A percentile compares a stretch with the other conserved stretches of the same genome.
Evolutionary conservation across 108 stramenopile species (phyloP).

Genomic region (Ochromonas danica): DNA sequence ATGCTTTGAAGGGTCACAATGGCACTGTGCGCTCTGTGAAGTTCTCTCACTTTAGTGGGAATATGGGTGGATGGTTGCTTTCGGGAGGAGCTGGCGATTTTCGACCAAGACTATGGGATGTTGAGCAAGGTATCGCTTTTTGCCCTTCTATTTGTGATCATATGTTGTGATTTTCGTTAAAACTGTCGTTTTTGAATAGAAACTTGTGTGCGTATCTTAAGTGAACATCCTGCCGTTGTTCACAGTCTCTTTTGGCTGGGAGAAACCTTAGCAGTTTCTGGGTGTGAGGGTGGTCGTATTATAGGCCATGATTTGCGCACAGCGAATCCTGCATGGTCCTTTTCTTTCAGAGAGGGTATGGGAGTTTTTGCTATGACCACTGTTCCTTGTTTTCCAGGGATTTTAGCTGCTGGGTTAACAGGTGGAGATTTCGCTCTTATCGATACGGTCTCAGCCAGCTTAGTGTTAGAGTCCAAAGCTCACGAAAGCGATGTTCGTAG

Average conservation of each 20-base stretch:
- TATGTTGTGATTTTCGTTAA: background rate
- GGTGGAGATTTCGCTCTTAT: background rate
- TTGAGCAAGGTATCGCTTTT: background rate
- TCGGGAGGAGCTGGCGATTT: slow-evolving; percentile 12
- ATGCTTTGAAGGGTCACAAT: slow-evolving; percentile 1
- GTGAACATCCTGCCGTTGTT: background rate
- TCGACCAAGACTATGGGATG: background rate
- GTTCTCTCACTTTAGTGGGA: background rate
- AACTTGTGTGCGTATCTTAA: background rate
- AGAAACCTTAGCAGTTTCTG: background rate
- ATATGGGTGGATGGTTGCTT: too few species aligned
- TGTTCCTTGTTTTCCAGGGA: background rate
- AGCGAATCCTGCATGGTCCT: background rate
- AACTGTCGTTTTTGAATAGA: background rate
- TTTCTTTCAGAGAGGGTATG: background rate
- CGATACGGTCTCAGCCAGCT: background rate
- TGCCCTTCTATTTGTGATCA: background rate
- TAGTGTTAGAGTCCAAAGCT: background rate
- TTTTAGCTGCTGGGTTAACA: background rate
- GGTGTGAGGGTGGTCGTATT: background rate
- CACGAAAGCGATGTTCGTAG: background rate
- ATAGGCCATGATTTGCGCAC: background rate
- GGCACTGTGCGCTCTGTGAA: background rate
- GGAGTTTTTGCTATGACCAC: background rate
- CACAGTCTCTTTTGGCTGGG: background rate